Evolutionary conservation across 306 rosid genomes (phyloP), one percentile per base, ranked within the genome.

Genomic region (Mimosa bimucronata): DNA sequence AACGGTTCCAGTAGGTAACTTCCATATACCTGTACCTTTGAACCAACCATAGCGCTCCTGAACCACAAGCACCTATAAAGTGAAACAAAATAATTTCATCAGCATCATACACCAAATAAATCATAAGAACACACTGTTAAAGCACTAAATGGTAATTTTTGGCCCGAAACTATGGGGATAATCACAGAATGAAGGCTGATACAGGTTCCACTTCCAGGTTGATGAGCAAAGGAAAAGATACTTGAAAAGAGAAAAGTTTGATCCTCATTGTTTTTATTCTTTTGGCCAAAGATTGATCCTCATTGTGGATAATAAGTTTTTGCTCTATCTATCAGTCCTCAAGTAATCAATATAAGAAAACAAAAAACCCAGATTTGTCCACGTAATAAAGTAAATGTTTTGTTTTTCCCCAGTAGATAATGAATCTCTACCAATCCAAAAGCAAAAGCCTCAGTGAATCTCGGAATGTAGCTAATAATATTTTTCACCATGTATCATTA

Each of bases 1-100:
- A 58, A 88, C 89, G 76, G 72, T 77, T 34, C 98, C 97, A 16
- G 97, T 91, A 45, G 98, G 98, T 70, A 92, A 46, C 87, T 94
- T 92, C 98, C 97, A 94, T 76, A 92, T 64, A 60, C 91, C 98
- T 2, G 81, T 79, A 71, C 85, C 91, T 50, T 44, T 75, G 79
- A 92, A 92, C 82, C n/a, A 82, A 57, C 98, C 97, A 73, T 16
- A 12, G 15, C 0, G n/a, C 87, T 94, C 98, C 81, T 89, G 97
- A 87, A 94, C 98, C 46, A 88, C 98, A 41, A 94, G 97, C 83
- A 92, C 78, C 98, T 94, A 62, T 66, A 64, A 72, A 82, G 76
- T 14, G 71, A 86, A 83, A 69, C 81, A 80, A 62, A 57, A 80
- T 15, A 41, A 67, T 34, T 62, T 34, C 29, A 65, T 57, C 48